A percentile compares a stretch with the other conserved stretches of the same genome.
Conservation (phyloP, 73 alveolate genomes). For the Uronychia setigera region DNA sequence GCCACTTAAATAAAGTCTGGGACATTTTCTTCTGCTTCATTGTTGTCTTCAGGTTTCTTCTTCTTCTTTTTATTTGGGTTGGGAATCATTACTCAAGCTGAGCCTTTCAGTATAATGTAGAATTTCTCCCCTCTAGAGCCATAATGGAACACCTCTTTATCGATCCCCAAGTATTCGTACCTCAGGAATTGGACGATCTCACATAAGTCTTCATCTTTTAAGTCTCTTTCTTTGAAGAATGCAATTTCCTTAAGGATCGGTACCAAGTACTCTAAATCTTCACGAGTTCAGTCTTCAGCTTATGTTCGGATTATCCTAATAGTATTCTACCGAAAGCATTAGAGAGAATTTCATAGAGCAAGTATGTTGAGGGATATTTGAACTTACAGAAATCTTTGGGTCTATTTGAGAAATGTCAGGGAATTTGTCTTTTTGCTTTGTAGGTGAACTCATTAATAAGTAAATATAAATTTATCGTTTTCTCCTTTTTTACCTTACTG, state of each 20-base stretch:
- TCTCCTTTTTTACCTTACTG: too few relatives aligned
- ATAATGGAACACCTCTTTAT: slow-evolving; percentile 30
- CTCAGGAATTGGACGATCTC: slow-evolving; percentile 14
- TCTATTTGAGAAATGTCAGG: too few relatives aligned
- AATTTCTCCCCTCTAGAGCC: slow-evolving; percentile 50
- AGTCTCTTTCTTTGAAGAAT: not conserved
- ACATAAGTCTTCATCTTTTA: not conserved
- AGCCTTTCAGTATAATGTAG: slow-evolving; percentile 55
- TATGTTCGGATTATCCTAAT: not conserved
- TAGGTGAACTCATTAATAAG: too few relatives aligned
- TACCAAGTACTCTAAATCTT: not conserved
- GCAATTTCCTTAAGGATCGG: not conserved
- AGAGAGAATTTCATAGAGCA: too few relatives aligned
- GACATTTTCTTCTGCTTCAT: not conserved
- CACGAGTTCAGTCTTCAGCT: not conserved
- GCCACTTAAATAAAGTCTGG: slow-evolving; percentile 24
- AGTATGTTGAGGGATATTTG: too few relatives aligned
- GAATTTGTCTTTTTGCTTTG: too few relatives aligned
- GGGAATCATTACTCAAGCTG: slow-evolving; percentile 56
- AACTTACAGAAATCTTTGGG: too few relatives aligned
- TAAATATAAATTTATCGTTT: too few relatives aligned
- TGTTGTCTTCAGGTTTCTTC: not conserved
- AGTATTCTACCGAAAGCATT: too few relatives aligned
- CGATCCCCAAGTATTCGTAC: slow-evolving; percentile 16
- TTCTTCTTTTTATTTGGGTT: slow-evolving; percentile 23